These are phyloP conservation scores for Eurotiales sp. DNA, from an alignment of 2,329 filamentous ascomycete genomes.

Conservation along the genomic window DNA sequence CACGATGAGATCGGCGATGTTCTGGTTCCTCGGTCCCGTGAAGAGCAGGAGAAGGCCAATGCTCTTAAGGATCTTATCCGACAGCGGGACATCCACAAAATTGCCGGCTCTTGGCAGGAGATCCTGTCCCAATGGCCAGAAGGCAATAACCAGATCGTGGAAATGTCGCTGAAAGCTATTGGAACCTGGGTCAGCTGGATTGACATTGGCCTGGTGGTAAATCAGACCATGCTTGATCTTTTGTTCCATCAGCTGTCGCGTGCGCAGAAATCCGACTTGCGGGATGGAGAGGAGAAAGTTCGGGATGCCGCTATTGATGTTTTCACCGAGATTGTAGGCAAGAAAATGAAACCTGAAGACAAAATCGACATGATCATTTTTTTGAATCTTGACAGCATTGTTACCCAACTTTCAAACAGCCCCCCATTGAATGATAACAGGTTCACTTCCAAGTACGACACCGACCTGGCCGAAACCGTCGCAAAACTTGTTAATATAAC, in stretches of 20 bases:
- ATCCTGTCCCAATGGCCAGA: conserved; percentile 74
- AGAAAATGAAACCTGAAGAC: conserved; percentile 93
- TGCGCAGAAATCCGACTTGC: conserved; percentile 55
- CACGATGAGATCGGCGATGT: conserved; percentile 98
- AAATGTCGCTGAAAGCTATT: conserved; percentile 86
- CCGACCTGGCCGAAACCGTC: conserved; percentile 89
- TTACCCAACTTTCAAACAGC: conserved; percentile 79
- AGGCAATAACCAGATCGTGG: conserved; percentile 68
- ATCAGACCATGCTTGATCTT: conserved; percentile 77
- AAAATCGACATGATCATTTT: conserved; percentile 90
- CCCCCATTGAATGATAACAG: conserved; percentile 74
- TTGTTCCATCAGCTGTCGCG: conserved; percentile 86
- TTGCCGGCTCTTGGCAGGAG: conserved; percentile 87
- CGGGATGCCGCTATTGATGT: conserved; percentile 90
- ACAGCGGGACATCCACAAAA: conserved; percentile 79
- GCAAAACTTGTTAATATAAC: conserved; percentile 93
- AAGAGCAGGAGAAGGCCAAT: conserved; percentile 79
- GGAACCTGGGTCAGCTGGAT: conserved; percentile 99
- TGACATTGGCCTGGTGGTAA: conserved; percentile 90
- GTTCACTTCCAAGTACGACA: conserved; percentile 84
- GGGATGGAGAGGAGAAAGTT: conserved; percentile 74
- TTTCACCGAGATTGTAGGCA: conserved; percentile 90
- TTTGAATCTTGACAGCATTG: conserved; percentile 79
- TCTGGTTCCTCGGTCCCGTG: conserved; percentile 71
- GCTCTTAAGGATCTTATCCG: conserved; percentile 89